Evolutionary conservation across 768 basidiomycete genomes (phyloP).

Genomic region (Auricularia sp.): DNA sequence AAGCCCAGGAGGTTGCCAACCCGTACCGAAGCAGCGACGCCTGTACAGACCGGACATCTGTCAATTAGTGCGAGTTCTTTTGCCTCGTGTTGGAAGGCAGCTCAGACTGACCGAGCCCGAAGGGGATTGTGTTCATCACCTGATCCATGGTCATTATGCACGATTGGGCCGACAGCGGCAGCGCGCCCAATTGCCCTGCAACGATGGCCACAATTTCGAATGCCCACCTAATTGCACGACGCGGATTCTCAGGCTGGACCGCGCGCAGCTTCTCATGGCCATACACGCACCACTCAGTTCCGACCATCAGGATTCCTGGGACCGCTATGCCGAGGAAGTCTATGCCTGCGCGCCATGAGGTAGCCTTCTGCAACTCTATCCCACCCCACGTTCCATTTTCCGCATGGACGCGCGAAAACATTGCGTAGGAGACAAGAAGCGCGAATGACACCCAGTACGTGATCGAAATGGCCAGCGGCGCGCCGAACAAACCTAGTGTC

Average conservation of each 20-base stretch:
- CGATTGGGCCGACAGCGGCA: slow-evolving; percentile 63
- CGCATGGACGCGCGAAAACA: slow-evolving; percentile 40
- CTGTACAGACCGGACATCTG: slow-evolving; percentile 14
- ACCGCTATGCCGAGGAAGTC: slow-evolving; percentile 55
- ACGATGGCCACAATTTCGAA: slow-evolving; percentile 76
- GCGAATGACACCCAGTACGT: slow-evolving; percentile 62
- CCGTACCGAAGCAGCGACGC: slow-evolving; percentile 61
- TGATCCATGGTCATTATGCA: slow-evolving; percentile 45
- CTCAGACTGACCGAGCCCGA: slow-evolving; percentile 43
- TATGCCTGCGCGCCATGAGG: background rate
- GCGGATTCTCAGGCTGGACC: too few species aligned
- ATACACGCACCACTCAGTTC: slow-evolving; percentile 58
- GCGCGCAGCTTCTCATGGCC: too few species aligned
- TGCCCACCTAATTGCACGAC: slow-evolving; percentile 44
- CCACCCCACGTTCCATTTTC: slow-evolving; percentile 59
- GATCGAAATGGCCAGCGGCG: slow-evolving; percentile 54
- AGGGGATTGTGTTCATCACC: slow-evolving; percentile 65
- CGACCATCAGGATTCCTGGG: slow-evolving; percentile 73
- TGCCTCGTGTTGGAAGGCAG: background rate
- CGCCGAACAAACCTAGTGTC: slow-evolving; percentile 51
- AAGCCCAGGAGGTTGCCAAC: slow-evolving; percentile 66
- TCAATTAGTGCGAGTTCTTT: background rate
- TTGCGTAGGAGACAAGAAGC: slow-evolving; percentile 40
- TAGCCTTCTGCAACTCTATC: slow-evolving; percentile 24
- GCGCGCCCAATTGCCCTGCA: slow-evolving; percentile 57